Base-by-base conservation (phyloP, 768 basidiomycete species). In the Lentinula sp. region DNA sequence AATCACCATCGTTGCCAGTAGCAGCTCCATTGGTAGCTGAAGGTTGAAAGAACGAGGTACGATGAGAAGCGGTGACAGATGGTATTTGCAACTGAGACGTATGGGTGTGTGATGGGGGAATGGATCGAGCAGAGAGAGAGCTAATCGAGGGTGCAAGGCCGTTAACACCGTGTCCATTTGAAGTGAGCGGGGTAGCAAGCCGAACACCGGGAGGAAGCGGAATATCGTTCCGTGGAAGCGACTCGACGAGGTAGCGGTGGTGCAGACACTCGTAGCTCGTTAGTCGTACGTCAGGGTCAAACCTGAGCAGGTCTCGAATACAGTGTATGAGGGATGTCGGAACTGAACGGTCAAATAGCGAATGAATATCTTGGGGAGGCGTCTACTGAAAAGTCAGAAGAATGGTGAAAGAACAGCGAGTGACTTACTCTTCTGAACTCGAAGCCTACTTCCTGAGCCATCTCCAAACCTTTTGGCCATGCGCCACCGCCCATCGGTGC, bases 281-380 rank as follows among this genome's bases (percentile, higher is more conserved):
- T 53, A 98, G 78, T 32, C 97, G 89, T 53, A 81, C 78, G 43
- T 86, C 86, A 28, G 97, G 95, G 67, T 98, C 93, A 74, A 97
- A 98, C 68, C 86, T 89, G 63, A 99, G 84, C 15, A 98, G 80
- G 69, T 96, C 93, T 52, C 86, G 81, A 69, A 99, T 97, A 74
- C 93, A 95, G 68, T 97, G 88, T 68, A 99, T 79, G 55, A 99
- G 80, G 37, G 85, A 91, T 57, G 80, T 74, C 4, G 95, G 94
- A 21, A 95, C 85, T 10, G 76, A 82, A 60, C 82, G 83, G 61
- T 91, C 89, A 68, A 98, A 98, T 13, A 91, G 82, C 2, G 84
- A 76, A 55, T 85, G 80, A 46, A 91, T 76, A 65, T 90, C 82
- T 69, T 75, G 83, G 18, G 91, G 91, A 49, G 75, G 77, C 50